Evolutionary conservation across 2,329 filamentous ascomycete species (phyloP), one percentile per base, ranked within the genome.

Genomic region (Ascochyta koolunga): DNA sequence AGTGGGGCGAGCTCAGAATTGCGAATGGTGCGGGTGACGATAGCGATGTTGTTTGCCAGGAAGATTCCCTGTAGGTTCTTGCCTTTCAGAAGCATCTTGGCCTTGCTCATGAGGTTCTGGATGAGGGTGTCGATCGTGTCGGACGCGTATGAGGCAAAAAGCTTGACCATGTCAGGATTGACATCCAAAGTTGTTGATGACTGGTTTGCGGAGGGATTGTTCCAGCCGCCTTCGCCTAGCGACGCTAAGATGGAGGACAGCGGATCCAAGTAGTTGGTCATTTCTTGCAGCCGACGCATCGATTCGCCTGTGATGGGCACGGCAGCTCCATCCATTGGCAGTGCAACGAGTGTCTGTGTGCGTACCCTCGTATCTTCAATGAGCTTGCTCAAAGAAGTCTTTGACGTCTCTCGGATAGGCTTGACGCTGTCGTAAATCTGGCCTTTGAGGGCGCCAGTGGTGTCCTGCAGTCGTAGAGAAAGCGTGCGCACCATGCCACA

Each of bases 151-250:
- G 96, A 88, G 1, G 89, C 89, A 65, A 99, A 92, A 15, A 99
- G 87, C 48, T 93, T 87, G 60, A 87, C 86, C 25, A 93, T 93
- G 69, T 98, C 93, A 3, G 93, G 92, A 13, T 90, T 88, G 29
- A 97, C 87, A 68, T 98, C 93, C 25, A 92, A 80, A 45, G 88
- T 90, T 36, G 89, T 86, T 5, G 79, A 80, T 6, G 83, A 85
- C 3, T 82, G 82, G 10, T 84, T 83, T 9, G 82, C 79, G 36
- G 81, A 76, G 9, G 74, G 56, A 1, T 70, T 60, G 25, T 78
- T 79, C 95, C 95, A 99, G 31, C 93, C 93, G 1, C 93, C 92
- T 66, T 98, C 93, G 16, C 95, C 95, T 9, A 99, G 78, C 0
- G 93, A 96, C 24, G 95, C 87, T 81, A 99, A 87, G 63, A 99